Conservation (phyloP, 208 protist species). For the Leishmania lainsoni region DNA sequence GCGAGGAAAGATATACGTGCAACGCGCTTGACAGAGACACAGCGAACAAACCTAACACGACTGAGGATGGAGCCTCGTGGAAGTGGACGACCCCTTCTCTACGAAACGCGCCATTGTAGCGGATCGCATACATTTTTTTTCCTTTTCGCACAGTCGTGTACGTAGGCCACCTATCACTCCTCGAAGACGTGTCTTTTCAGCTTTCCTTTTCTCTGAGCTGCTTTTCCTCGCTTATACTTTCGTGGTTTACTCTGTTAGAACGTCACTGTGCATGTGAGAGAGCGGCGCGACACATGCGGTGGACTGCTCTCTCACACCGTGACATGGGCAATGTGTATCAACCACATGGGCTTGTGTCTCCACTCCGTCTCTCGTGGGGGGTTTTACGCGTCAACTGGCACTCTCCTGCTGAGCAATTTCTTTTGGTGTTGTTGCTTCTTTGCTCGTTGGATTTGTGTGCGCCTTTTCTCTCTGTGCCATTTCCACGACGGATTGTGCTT, state of each 20-base stretch:
- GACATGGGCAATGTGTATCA: not conserved
- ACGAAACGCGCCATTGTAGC: not conserved
- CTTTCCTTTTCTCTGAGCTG: not conserved
- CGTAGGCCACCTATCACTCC: not conserved
- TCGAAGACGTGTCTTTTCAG: not conserved
- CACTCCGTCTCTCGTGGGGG: not conserved
- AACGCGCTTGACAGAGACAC: not conserved
- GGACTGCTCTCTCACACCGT: not conserved
- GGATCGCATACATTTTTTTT: not conserved
- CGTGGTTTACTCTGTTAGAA: slow-evolving; percentile 2
- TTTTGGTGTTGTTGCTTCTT: not conserved
- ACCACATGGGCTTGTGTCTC: not conserved
- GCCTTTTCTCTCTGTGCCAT: not conserved
- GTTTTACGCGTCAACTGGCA: not conserved
- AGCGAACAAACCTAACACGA: not conserved
- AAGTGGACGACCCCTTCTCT: not conserved
- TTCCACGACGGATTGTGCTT: not conserved
- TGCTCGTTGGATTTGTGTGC: not conserved
- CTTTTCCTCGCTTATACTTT: not conserved
- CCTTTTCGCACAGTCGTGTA: not conserved
- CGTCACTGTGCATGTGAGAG: not conserved
- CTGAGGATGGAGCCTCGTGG: no score
- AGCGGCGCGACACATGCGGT: not conserved
- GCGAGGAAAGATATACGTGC: not conserved
- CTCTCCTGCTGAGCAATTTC: not conserved